Evolutionary conservation across 331 rosid genomes (phyloP).

Genomic region (Telfairia occidentalis): DNA sequence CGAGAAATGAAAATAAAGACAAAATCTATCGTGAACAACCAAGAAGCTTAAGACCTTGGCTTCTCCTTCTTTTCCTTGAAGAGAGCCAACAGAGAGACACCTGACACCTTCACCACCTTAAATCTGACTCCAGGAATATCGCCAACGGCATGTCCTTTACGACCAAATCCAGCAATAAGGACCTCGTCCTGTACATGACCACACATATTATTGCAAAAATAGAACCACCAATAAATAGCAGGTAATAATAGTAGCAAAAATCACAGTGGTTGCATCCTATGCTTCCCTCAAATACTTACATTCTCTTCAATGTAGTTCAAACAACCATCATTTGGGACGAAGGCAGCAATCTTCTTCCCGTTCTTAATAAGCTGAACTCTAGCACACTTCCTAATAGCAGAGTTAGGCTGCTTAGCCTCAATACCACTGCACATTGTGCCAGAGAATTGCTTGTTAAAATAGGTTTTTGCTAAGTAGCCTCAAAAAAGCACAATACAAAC

Average conservation of each 20-base stretch:
- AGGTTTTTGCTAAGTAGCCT: not conserved
- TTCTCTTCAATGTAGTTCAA: conserved; percentile 56
- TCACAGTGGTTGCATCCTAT: not conserved
- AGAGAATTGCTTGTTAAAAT: conserved; percentile 7
- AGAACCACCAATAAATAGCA: not conserved
- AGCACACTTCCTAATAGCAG: conserved; percentile 63
- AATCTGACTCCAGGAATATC: conserved; percentile 77
- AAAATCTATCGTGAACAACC: not conserved
- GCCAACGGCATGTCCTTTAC: conserved; percentile 70
- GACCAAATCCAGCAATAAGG: conserved; percentile 66
- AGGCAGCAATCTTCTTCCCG: conserved; percentile 67
- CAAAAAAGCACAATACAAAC: not conserved
- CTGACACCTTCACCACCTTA: conserved; percentile 69
- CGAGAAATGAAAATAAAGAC: not conserved
- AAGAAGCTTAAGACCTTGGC: conserved; percentile 42
- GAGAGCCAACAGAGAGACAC: conserved; percentile 61
- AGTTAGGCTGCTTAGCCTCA: conserved; percentile 65
- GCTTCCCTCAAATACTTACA: conserved; percentile 24
- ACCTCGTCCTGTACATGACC: conserved; percentile 45
- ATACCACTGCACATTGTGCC: conserved; percentile 34
- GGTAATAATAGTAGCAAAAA: not conserved
- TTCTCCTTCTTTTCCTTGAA: conserved; percentile 69
- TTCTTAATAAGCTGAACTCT: conserved; percentile 57
- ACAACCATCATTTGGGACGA: conserved; percentile 68
- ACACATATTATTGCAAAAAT: not conserved